Conservation (phyloP, 768 basidiomycete genomes). For the Sarcodon aspratus region DNA sequence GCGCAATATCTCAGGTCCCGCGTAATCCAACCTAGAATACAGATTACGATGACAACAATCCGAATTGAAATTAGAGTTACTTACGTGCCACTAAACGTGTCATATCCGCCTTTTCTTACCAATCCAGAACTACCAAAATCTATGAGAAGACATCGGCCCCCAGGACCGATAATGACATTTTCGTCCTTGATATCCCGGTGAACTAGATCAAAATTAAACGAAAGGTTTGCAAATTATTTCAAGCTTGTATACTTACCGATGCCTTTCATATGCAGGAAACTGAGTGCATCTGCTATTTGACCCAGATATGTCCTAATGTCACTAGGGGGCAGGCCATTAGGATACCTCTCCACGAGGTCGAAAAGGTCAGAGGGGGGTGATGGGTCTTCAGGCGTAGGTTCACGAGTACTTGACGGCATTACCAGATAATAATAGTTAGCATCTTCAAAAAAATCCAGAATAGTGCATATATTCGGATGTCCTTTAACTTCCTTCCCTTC, state of each 20-base stretch:
- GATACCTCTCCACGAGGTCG: constrained; percentile 86
- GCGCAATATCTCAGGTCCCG: constrained; percentile 90
- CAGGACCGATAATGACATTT: constrained; percentile 76
- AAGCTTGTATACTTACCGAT: constrained; percentile 49
- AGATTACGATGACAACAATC: constrained; percentile 3
- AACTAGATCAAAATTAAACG: constrained; percentile 31
- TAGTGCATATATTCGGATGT: constrained; percentile 90
- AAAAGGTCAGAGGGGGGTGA: constrained; percentile 77
- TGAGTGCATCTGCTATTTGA: constrained; percentile 86
- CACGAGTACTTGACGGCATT: constrained; percentile 64
- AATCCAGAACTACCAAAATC: constrained; percentile 94
- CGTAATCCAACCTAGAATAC: constrained; percentile 69
- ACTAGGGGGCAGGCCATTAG: constrained; percentile 68
- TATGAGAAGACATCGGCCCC: constrained; percentile 83
- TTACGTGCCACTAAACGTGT: constrained; percentile 88
- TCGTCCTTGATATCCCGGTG: constrained; percentile 99
- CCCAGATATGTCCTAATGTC: constrained; percentile 78
- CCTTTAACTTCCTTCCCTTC: constrained; percentile 69
- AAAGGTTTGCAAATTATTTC: neutral
- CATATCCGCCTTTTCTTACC: constrained; percentile 77
- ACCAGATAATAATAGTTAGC: constrained; percentile 93
- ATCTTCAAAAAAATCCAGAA: constrained; percentile 96
- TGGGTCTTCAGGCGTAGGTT: constrained; percentile 37
- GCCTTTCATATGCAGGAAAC: constrained; percentile 82
- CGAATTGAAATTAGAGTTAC: constrained; percentile 19